Evolutionary conservation across 257 asterid species (phyloP).

Genomic region (Salvia splendens): DNA sequence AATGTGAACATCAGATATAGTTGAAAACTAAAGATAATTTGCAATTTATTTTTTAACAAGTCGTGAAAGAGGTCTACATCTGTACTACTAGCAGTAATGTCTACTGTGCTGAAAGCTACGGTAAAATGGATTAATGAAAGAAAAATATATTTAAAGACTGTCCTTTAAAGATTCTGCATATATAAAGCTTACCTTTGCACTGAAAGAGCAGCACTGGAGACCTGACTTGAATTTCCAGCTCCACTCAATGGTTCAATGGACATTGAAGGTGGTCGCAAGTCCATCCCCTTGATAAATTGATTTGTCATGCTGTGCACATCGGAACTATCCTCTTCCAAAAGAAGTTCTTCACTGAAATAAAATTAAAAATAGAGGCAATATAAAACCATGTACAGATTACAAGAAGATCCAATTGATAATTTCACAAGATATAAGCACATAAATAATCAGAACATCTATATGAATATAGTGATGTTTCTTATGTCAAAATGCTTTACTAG

Average conservation of each 20-base stretch:
- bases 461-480: slow-evolving; percentile 16
- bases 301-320: slow-evolving; percentile 60
- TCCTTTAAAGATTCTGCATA: neutral
- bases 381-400: slow-evolving; percentile 24
- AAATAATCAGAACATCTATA: slow-evolving; percentile 3
- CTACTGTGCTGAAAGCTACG: neutral
- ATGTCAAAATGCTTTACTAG: slow-evolving; percentile 19
- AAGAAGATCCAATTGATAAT: slow-evolving; percentile 17
- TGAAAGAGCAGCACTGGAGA: slow-evolving; percentile 47
- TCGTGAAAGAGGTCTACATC: too few species aligned
- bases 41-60: too few species aligned
- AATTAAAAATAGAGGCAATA: slow-evolving; percentile 18
- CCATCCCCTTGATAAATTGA: slow-evolving; percentile 71
- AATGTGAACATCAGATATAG: too few species aligned
- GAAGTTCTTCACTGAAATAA: slow-evolving; percentile 82
- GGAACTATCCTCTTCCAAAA: slow-evolving; percentile 86
- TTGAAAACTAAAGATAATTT: too few species aligned
- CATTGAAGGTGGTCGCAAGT: slow-evolving; percentile 53
- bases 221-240: slow-evolving; percentile 54
- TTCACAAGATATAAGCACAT: slow-evolving; percentile 10
- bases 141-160: slow-evolving; percentile 8
- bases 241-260: slow-evolving; percentile 52
- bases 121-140: neutral
- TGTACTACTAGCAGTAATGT: neutral
- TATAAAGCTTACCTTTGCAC: slow-evolving; percentile 57